Percentiles rank a stretch among this genome's conserved stretches.
Evolutionary conservation across 768 basidiomycete genomes (phyloP).

Genomic region (Mycena capillaripes): DNA sequence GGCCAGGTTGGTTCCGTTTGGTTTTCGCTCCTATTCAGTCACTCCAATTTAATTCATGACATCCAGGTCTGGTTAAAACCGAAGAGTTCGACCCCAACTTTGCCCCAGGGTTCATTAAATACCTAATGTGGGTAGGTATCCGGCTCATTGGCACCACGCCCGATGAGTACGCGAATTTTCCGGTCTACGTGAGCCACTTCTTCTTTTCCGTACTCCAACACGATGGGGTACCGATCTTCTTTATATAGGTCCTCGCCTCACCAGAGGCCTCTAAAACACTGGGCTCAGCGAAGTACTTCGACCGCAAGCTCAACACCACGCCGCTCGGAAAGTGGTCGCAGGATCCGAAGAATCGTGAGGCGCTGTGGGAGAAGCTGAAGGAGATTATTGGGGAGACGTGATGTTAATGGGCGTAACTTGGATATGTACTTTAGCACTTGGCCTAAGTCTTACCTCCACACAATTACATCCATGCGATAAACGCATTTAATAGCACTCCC

Average conservation of each 20-base stretch:
- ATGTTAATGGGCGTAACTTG: no score
- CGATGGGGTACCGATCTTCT: not conserved
- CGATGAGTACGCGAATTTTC: slow-evolving; percentile 1
- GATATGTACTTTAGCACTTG: no score
- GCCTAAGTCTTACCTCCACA: no score
- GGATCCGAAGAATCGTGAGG: not conserved
- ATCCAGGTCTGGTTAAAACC: slow-evolving; percentile 2
- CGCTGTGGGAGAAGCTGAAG: slow-evolving; percentile 7
- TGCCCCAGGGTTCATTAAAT: not conserved
- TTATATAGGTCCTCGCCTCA: not conserved
- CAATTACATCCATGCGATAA: no score
- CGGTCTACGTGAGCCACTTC: slow-evolving; percentile 9
- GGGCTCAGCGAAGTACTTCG: not conserved
- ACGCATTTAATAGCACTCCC: no score
- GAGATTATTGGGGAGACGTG: slow-evolving; percentile 15
- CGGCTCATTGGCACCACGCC: slow-evolving; percentile 15
- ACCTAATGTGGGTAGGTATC: not conserved
- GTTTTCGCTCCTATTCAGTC: no score
- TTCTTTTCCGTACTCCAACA: not conserved
- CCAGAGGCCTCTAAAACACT: not conserved
- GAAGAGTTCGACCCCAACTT: slow-evolving; percentile 1
- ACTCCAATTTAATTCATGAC: no score
- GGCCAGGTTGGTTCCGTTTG: not conserved
- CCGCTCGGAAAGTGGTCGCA: slow-evolving; percentile 7
- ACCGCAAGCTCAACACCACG: not conserved